Percentiles rank a stretch among this genome's conserved stretches.
These are phyloP conservation scores for Rhynchosporium secalis DNA, from an alignment of 2,329 filamentous ascomycete species.

Conservation along the genomic window DNA sequence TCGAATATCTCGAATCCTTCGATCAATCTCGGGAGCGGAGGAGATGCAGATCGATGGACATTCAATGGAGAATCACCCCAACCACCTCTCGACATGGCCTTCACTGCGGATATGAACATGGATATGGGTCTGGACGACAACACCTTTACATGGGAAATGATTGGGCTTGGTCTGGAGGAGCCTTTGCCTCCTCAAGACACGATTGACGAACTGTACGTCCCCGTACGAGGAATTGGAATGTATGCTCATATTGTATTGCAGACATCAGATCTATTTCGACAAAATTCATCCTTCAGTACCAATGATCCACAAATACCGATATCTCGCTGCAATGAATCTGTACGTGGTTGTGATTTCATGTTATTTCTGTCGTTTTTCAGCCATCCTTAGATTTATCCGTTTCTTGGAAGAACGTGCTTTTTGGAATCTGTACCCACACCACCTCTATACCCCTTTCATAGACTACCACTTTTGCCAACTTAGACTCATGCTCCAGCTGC, in stretches of 20 bases:
- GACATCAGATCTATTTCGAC: slow-evolving; percentile 83
- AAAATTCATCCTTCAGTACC: slow-evolving; percentile 84
- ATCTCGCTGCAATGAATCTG: slow-evolving; percentile 84
- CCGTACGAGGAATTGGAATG: slow-evolving; percentile 7
- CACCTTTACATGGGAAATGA: slow-evolving; percentile 80
- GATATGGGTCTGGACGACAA: slow-evolving; percentile 52
- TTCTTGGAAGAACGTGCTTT: neutral
- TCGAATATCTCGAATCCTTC: slow-evolving; percentile 49
- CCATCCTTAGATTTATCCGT: neutral
- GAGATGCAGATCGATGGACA: slow-evolving; percentile 56
- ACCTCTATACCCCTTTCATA: neutral
- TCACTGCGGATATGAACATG: slow-evolving; percentile 48
- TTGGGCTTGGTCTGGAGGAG: slow-evolving; percentile 68
- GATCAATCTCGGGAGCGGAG: slow-evolving; percentile 47
- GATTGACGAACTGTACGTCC: slow-evolving; percentile 73
- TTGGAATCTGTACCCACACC: neutral
- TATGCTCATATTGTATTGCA: slow-evolving; percentile 39
- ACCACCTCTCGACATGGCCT: slow-evolving; percentile 55
- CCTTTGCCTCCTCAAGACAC: slow-evolving; percentile 65
- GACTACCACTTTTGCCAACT: too few relatives aligned
- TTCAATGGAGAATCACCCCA: slow-evolving; percentile 52
- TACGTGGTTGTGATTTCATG: slow-evolving; percentile 41
- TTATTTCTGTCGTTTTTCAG: neutral
- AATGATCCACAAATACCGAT: slow-evolving; percentile 87
- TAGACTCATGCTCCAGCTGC: neutral